Evolutionary conservation across 2,329 filamentous ascomycete species (phyloP).

Genomic region (Corynespora cassiicola): DNA sequence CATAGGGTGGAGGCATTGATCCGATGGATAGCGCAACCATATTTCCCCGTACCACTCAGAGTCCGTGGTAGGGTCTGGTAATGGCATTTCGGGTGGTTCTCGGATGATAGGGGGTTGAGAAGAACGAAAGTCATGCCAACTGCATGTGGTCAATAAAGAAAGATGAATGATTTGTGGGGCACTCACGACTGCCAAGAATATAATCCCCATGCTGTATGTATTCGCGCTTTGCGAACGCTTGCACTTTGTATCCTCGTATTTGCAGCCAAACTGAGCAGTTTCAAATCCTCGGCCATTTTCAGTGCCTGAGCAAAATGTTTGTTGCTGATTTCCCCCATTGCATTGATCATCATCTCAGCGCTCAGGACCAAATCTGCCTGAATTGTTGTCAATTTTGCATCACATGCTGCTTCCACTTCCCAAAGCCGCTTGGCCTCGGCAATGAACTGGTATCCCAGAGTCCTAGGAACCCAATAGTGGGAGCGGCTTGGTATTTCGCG

Average conservation of each 20-base stretch:
- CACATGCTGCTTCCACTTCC: slow-evolving; percentile 11
- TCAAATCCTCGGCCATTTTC: slow-evolving; percentile 6
- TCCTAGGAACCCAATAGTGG: slow-evolving; percentile 15
- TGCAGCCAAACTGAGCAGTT: slow-evolving; percentile 2
- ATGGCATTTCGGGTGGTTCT: too few relatives aligned
- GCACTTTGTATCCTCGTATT: neutral
- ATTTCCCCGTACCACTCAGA: too few relatives aligned
- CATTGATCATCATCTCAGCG: slow-evolving; percentile 8
- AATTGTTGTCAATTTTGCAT: slow-evolving; percentile 10
- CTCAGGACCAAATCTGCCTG: too few relatives aligned
- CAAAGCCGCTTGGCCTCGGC: slow-evolving; percentile 18
- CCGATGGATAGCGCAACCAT: too few relatives aligned
- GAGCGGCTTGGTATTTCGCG: slow-evolving; percentile 9
- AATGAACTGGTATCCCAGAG: slow-evolving; percentile 12
- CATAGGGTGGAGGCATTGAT: too few relatives aligned
- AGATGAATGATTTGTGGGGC: too few relatives aligned
- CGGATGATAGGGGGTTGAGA: too few relatives aligned
- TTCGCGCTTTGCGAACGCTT: slow-evolving; percentile 3
- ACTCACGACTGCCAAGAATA: slow-evolving; percentile 9
- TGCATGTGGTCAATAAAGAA: too few relatives aligned
- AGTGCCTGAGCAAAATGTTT: slow-evolving; percentile 9
- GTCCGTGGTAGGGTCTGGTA: too few relatives aligned
- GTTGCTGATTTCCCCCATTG: slow-evolving; percentile 7
- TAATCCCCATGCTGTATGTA: slow-evolving; percentile 9
- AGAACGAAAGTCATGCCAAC: too few relatives aligned